Conservation (phyloP, 441 rosid species). For the Omphalea diandra region DNA sequence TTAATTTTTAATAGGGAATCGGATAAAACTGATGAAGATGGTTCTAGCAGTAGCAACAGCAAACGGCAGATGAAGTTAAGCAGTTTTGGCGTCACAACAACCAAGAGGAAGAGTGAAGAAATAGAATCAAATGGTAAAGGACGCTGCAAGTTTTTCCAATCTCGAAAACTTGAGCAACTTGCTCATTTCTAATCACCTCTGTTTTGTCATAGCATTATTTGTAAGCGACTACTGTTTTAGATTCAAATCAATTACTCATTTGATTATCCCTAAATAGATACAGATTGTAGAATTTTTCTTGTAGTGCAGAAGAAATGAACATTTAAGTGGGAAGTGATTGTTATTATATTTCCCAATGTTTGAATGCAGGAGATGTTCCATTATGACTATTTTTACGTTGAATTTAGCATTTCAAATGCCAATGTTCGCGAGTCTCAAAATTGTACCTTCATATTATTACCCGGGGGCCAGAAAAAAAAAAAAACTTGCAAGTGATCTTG, state of each 20-base stretch:
- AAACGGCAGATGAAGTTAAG: constrained; percentile 71
- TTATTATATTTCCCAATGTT: no score
- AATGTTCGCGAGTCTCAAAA: not conserved
- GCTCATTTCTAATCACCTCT: constrained; percentile 45
- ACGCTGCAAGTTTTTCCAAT: constrained; percentile 78
- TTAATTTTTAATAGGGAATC: constrained; percentile 57
- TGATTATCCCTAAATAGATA: not conserved
- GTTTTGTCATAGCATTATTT: not conserved
- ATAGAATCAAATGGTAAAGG: constrained; percentile 81
- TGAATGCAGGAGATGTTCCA: not conserved
- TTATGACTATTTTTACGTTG: not conserved
- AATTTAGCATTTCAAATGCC: not conserved
- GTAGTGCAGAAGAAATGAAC: not conserved
- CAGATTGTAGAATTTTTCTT: not conserved
- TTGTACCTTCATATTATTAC: not conserved
- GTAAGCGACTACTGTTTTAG: not conserved
- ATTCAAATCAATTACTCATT: not conserved
- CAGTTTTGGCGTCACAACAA: constrained; percentile 55
- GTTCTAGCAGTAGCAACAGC: constrained; percentile 35
- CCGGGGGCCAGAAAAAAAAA: not conserved
- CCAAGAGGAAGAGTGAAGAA: constrained; percentile 73
- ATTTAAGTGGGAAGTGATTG: not conserved
- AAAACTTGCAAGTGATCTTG: not conserved
- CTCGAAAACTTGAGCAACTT: constrained; percentile 77
- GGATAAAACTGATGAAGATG: constrained; percentile 59